A percentile compares a stretch with the other conserved stretches of the same genome.
phyloP scores from a whole-genome alignment of 768 basidiomycete species.

The Cantharellus cinnabarinus region DNA sequence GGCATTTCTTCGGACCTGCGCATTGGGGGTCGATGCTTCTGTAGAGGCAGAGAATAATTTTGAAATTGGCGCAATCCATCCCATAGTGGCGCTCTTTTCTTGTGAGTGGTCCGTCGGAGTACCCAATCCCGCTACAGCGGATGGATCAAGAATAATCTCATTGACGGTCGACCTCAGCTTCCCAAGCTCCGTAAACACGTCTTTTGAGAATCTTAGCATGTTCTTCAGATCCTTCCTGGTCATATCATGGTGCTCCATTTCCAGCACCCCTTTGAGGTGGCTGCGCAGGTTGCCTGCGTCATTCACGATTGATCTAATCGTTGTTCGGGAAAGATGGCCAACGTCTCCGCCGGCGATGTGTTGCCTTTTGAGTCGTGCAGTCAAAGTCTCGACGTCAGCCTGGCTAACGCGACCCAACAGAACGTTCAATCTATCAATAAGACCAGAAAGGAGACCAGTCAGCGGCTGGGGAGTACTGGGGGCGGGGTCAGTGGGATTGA shows the following conservation, averaged over 20 bases:
- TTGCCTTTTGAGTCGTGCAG: slow-evolving; percentile 78
- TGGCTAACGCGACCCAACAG: slow-evolving; percentile 44
- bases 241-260: slow-evolving; percentile 17
- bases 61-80: slow-evolving; percentile 14
- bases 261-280: slow-evolving; percentile 37
- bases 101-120: slow-evolving; percentile 20
- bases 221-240: slow-evolving; percentile 64
- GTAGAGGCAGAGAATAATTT: slow-evolving; percentile 11
- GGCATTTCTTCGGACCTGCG: not conserved
- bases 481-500: not conserved
- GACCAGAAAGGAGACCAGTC: slow-evolving; percentile 13
- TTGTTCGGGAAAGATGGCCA: slow-evolving; percentile 65
- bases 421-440: slow-evolving; percentile 29
- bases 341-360: slow-evolving; percentile 68
- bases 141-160: slow-evolving; percentile 75
- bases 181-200: slow-evolving; percentile 65
- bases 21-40: not conserved
- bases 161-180: slow-evolving; percentile 68
- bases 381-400: slow-evolving; percentile 73
- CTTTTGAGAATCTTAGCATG: slow-evolving; percentile 69
- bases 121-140: slow-evolving; percentile 47
- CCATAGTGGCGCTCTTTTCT: not conserved
- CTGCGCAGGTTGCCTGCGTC: slow-evolving; percentile 50
- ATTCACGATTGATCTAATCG: slow-evolving; percentile 48
- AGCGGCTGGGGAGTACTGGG: not conserved